phyloP scores from a whole-genome alignment of 257 asterid genomes.

The Solanum megistacrolobum region DNA sequence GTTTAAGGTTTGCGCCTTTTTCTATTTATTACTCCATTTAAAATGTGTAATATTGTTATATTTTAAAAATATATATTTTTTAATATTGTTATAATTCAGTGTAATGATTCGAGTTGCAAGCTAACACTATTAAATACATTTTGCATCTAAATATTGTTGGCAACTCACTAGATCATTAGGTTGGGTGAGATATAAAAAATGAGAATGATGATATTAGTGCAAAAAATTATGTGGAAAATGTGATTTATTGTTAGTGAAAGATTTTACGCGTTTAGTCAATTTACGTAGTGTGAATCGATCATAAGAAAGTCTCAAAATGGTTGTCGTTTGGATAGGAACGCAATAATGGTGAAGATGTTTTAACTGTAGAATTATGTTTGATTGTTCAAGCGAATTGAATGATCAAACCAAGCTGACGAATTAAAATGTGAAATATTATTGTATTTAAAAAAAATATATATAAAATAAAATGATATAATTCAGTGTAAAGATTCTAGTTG shows the following conservation, averaged over 20 bases:
- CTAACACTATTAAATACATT: background rate
- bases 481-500: background rate
- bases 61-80: too few relatives aligned
- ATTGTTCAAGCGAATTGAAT: background rate
- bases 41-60: background rate
- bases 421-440: background rate
- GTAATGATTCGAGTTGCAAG: too few relatives aligned
- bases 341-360: background rate
- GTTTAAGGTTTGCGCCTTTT: background rate
- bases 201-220: background rate
- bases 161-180: background rate
- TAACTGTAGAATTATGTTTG: background rate
- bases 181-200: background rate
- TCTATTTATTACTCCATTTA: background rate
- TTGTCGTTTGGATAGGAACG: background rate
- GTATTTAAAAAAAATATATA: too few relatives aligned
- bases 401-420: rapidly evolving
- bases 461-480: too few relatives aligned
- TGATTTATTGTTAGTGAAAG: too few relatives aligned
- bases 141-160: too few relatives aligned
- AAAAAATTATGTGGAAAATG: background rate
- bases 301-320: background rate
- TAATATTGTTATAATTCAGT: too few relatives aligned
- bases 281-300: background rate
- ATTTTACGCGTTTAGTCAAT: too few relatives aligned